phyloP scores from a whole-genome alignment of 345 rosid genomes.

The Gossypium turneri region DNA sequence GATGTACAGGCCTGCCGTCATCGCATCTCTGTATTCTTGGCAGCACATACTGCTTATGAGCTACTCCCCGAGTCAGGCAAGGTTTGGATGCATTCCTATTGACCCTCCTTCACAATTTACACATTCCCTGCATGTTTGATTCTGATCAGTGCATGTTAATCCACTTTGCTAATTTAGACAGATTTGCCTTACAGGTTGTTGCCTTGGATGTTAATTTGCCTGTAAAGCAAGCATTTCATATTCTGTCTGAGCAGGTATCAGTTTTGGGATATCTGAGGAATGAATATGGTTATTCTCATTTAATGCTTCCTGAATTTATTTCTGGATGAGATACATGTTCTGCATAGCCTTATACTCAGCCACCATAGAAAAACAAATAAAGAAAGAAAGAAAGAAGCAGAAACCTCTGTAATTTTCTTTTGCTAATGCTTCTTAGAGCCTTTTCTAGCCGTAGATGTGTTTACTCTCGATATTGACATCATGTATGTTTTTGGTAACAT shows the following conservation, averaged over 20 bases:
- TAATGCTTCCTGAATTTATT: not conserved
- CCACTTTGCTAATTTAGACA: conserved; percentile 22
- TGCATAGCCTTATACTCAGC: not conserved
- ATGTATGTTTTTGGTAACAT: not conserved
- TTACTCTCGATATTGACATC: not conserved
- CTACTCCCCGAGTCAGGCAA: conserved; percentile 84
- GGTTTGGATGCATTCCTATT: conserved; percentile 46
- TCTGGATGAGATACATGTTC: not conserved
- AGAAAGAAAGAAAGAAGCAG: not conserved
- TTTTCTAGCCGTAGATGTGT: not conserved
- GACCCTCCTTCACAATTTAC: not conserved
- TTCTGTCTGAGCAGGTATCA: conserved; percentile 53
- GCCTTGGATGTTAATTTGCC: conserved; percentile 54
- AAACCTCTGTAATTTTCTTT: not conserved
- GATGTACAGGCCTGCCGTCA: conserved; percentile 42
- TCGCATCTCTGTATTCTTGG: conserved; percentile 49
- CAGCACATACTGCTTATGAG: conserved; percentile 59
- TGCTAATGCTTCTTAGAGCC: not conserved
- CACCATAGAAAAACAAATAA: not conserved
- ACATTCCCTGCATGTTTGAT: not conserved
- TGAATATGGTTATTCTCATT: not conserved
- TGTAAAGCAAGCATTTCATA: conserved; percentile 58
- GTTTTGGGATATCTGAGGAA: conserved; percentile 13
- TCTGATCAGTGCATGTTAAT: not conserved
- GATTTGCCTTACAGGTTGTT: conserved; percentile 40